Evolutionary conservation across 768 basidiomycete species (phyloP), one percentile per base, ranked within the genome.

Genomic region (Tephrocybe rancida): DNA sequence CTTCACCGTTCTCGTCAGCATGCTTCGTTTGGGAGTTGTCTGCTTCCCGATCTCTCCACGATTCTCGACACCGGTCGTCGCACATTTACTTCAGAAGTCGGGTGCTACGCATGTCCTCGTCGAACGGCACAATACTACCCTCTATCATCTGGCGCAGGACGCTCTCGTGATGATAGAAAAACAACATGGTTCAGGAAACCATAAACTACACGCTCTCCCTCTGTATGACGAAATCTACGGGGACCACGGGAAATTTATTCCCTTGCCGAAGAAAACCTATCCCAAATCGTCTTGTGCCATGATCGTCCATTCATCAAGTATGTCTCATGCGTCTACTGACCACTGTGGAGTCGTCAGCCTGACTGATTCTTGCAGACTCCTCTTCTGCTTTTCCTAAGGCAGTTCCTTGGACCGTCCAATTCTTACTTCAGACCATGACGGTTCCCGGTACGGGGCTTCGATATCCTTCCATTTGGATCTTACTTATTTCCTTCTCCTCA

Each of bases 11-110:
- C 10, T 48, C 3, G 18, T 9, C 10, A 35, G 35, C 10, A 18
- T 48, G 35, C 47, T 48, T 3, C 47, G 50, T 19, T 11, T 42
- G 5, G 39, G 42, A 3, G 16, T 43, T 35, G 22, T 43, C 10
- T 22, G 13, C 13, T 51, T 51, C 7, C 50, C 50, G 3, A 44
- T 43, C n/a, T 51, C 50, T 1, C 50, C 50, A 7, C 50, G 50
- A 18, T 51, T 51, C 34, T 51, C 50, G 4, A 11, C 42, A 1
- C 30, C 50, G 7, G 50, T 51, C 10, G 22, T 51, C 5, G 50
- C 50, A 30, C 50, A 51, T 25, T 19, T 51, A 2, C 18, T 30
- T 6, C 50, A 44, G n/a, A 18, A 26, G 19, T 13, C 50, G n/a
- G 50, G 50, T 7, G 42, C 30, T 7, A 32, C 50, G 1, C 14